phyloP scores from a whole-genome alignment of 805 yeast species.

The Naumovozyma dairenensis region DNA sequence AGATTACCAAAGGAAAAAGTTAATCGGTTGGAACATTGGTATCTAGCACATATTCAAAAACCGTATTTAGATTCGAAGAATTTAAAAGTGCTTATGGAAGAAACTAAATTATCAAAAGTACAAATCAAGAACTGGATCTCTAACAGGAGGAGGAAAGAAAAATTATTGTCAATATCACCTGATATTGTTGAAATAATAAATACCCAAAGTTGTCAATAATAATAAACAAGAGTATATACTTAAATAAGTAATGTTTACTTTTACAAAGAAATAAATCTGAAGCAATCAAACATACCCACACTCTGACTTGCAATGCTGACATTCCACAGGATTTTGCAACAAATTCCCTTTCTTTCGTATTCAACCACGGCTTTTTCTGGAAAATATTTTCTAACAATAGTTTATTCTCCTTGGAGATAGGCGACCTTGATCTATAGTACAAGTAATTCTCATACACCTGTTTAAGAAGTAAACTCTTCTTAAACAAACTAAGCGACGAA shows the following conservation, averaged over 20 bases:
- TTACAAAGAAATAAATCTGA: too few relatives aligned
- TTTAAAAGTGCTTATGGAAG: conserved; percentile 4
- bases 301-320: conserved; percentile 17
- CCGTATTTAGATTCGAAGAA: conserved; percentile 14
- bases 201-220: background rate
- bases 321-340: conserved; percentile 16
- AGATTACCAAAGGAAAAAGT: conserved; percentile 12
- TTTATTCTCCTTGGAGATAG: conserved; percentile 8
- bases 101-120: conserved; percentile 12
- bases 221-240: too few relatives aligned
- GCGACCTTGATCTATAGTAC: background rate
- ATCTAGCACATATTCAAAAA: conserved; percentile 6
- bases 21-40: conserved; percentile 13
- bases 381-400: conserved; percentile 14
- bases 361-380: conserved; percentile 14
- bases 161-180: conserved; percentile 8
- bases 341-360: conserved; percentile 16
- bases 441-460: conserved; percentile 3
- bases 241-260: too few relatives aligned
- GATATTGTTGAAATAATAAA: conserved; percentile 7
- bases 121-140: conserved; percentile 25
- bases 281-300: conserved; percentile 22
- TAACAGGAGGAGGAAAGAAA: conserved; percentile 21
- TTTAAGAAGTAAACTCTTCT: conserved; percentile 6
- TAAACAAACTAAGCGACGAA: conserved; percentile 3